A percentile compares a stretch with the other conserved stretches of the same genome.
These are phyloP conservation scores for Linum trigynum DNA, from an alignment of 345 rosid genomes.

Conservation along the genomic window DNA sequence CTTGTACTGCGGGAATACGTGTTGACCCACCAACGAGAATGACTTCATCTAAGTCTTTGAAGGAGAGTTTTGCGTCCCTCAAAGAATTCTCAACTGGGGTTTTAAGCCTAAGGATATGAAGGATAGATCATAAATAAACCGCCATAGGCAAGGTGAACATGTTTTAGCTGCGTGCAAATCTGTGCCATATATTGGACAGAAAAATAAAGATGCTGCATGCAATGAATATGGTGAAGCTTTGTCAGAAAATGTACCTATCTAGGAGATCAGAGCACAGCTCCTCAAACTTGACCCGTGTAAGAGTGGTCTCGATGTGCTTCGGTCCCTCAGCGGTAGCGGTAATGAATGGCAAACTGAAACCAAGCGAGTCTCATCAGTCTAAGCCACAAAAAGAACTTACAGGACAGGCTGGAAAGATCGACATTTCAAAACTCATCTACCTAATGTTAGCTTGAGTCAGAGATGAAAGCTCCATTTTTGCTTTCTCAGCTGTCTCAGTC, in stretches of 20 bases:
- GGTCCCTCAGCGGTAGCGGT: constrained; percentile 99
- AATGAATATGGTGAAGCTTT: too few relatives aligned
- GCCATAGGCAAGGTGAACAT: too few relatives aligned
- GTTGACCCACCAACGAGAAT: constrained; percentile 99
- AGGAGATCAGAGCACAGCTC: constrained; percentile 84
- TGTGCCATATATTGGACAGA: not conserved
- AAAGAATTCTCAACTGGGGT: constrained; percentile 80
- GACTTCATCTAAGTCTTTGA: constrained; percentile 83
- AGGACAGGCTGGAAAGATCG: not conserved
- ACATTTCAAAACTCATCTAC: constrained; percentile 14
- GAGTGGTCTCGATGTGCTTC: constrained; percentile 86
- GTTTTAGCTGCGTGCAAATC: too few relatives aligned
- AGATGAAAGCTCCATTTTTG: constrained; percentile 94
- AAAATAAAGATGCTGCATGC: not conserved
- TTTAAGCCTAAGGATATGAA: constrained; percentile 42
- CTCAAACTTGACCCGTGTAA: constrained; percentile 88
- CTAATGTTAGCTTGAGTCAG: constrained; percentile 86
- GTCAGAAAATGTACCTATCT: constrained; percentile 44
- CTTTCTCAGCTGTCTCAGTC: constrained; percentile 94
- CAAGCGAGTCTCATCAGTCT: not conserved
- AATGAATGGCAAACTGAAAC: constrained; percentile 83
- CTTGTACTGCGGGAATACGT: constrained; percentile 93
- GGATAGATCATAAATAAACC: not conserved
- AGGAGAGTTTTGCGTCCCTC: constrained; percentile 82
- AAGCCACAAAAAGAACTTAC: not conserved